Evolutionary conservation across 371 early-diverging fungal genomes (phyloP).

Genomic region (Syncephalastrum racemosum): DNA sequence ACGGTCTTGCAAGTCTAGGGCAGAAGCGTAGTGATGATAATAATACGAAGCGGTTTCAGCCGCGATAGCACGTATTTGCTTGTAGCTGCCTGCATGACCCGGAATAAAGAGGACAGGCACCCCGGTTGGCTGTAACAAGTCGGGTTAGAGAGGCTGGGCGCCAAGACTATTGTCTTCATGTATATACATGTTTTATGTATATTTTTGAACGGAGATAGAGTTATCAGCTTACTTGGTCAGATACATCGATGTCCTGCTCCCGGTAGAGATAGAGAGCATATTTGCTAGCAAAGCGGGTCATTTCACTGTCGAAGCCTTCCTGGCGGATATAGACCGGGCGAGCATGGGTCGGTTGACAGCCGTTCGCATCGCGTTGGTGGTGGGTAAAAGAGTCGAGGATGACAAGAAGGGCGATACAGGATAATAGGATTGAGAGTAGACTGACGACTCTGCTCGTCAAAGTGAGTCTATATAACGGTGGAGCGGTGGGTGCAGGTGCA

Average conservation of each 20-base stretch:
- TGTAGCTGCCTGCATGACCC: conserved; percentile 93
- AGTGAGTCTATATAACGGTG: conserved; percentile 22
- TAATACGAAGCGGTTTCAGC: conserved; percentile 64
- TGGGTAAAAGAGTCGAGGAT: conserved; percentile 59
- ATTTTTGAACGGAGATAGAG: background rate
- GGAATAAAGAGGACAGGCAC: conserved; percentile 93
- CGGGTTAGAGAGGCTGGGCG: too few species aligned
- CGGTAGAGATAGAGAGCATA: conserved; percentile 81
- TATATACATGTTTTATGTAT: background rate
- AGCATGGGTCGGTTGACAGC: conserved; percentile 84
- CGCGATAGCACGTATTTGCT: conserved; percentile 87
- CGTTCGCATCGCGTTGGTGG: conserved; percentile 64
- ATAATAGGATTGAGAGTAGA: conserved; percentile 23
- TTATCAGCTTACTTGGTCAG: conserved; percentile 35
- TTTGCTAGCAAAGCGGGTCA: conserved; percentile 73
- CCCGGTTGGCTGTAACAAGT: conserved; percentile 50
- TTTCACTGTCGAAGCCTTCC: conserved; percentile 59
- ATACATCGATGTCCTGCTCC: conserved; percentile 63
- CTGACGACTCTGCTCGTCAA: conserved; percentile 17
- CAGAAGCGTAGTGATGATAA: conserved; percentile 43
- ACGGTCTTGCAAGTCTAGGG: conserved; percentile 25
- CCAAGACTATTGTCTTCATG: too few species aligned
- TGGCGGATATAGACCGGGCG: conserved; percentile 73
- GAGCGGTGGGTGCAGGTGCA: conserved; percentile 11
- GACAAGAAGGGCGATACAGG: conserved; percentile 27